phyloP scores from a whole-genome alignment of 1,284 basidiomycete genomes.

The Microbotryum silenes-acaulis region DNA sequence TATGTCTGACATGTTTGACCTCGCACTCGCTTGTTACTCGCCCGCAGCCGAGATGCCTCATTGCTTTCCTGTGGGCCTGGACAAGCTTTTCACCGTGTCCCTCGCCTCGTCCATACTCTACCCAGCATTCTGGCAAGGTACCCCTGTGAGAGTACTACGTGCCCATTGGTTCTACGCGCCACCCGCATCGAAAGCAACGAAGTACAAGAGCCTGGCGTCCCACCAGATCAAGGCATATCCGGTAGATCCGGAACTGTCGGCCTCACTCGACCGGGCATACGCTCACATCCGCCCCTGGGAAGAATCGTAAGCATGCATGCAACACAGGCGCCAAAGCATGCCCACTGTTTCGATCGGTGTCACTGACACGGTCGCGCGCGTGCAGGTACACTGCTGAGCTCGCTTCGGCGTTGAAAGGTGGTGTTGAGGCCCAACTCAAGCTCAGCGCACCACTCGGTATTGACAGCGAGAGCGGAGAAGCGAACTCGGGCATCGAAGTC shows the following conservation, averaged over 20 bases:
- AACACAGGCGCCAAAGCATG: too few species aligned
- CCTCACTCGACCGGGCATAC: constrained; percentile 41
- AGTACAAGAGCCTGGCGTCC: constrained; percentile 4
- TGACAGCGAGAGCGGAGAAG: constrained; percentile 16
- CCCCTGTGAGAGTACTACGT: constrained; percentile 36
- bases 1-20: too few species aligned
- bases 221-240: constrained; percentile 34
- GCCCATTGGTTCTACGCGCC: constrained; percentile 42
- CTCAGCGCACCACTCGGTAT: constrained; percentile 37
- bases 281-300: constrained; percentile 39
- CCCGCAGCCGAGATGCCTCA: constrained; percentile 17
- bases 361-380: too few species aligned
- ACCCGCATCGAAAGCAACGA: constrained; percentile 13
- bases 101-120: constrained; percentile 31
- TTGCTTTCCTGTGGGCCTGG: constrained; percentile 36
- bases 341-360: too few species aligned
- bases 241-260: constrained; percentile 37
- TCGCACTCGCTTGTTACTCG: neutral
- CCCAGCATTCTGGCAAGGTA: constrained; percentile 42
- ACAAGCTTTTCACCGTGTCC: constrained; percentile 37
- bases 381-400: constrained; percentile 30
- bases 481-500: constrained; percentile 36
- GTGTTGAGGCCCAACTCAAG: constrained; percentile 31
- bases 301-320: neutral
- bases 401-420: constrained; percentile 24